Conservation (phyloP, 441 rosid genomes). For the Sinapis alba region DNA sequence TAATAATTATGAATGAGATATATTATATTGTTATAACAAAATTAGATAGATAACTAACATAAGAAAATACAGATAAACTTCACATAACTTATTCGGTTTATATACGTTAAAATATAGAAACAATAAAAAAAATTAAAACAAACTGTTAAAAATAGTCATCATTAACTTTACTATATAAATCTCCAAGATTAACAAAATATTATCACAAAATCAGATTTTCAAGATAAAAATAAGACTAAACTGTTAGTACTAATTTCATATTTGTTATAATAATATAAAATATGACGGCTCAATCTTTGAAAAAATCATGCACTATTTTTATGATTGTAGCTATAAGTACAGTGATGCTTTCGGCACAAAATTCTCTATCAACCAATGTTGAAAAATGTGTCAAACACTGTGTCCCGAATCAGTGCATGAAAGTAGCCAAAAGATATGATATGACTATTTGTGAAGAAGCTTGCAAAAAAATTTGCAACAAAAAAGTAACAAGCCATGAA, state of each 20-base stretch:
- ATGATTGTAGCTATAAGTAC: background rate
- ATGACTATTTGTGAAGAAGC: background rate
- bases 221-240: background rate
- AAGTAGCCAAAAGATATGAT: background rate
- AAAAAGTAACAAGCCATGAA: background rate
- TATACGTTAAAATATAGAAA: background rate
- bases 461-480: background rate
- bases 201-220: background rate
- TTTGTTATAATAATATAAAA: background rate
- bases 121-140: background rate
- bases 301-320: background rate
- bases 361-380: background rate
- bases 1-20: too few relatives aligned
- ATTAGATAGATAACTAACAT: background rate
- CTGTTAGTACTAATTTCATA: background rate
- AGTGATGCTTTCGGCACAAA: background rate
- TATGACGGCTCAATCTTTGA: background rate
- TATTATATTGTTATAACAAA: background rate
- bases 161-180: conserved; percentile 6
- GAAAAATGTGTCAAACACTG: conserved; percentile 1
- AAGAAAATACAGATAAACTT: background rate
- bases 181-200: background rate
- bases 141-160: background rate
- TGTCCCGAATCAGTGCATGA: background rate
- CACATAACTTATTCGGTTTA: background rate